These are phyloP conservation scores for Boletus reticulatus DNA, from an alignment of 768 basidiomycete genomes.

Conservation along the genomic window DNA sequence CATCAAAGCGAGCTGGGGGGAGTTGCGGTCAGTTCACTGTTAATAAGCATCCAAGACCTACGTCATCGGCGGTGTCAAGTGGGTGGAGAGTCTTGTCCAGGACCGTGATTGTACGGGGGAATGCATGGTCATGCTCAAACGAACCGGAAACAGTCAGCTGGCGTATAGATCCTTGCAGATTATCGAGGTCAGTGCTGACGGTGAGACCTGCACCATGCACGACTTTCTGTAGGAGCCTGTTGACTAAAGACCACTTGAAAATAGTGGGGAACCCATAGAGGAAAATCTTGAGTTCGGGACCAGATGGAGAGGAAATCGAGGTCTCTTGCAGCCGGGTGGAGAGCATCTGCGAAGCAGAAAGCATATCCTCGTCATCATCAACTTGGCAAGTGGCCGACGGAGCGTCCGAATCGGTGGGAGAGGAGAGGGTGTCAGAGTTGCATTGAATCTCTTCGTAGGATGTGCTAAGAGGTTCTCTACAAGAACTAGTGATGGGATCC, in stretches of 20 bases:
- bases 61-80: conserved; percentile 19
- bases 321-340: conserved; percentile 33
- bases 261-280: conserved; percentile 64
- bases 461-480: conserved; percentile 53
- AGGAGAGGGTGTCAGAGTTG: conserved; percentile 33
- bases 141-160: conserved; percentile 27
- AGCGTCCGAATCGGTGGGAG: conserved; percentile 18
- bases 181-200: conserved; percentile 19
- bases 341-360: conserved; percentile 19
- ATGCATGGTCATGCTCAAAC: conserved; percentile 22
- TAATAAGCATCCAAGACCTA: conserved; percentile 25
- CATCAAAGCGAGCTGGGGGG: conserved; percentile 39
- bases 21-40: conserved; percentile 30
- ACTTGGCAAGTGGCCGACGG: conserved; percentile 10
- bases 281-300: conserved; percentile 54
- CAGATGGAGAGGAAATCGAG: conserved; percentile 21
- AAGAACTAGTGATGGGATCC: conserved; percentile 75
- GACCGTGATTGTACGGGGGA: conserved; percentile 36
- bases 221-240: conserved; percentile 56
- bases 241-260: conserved; percentile 61
- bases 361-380: conserved; percentile 37
- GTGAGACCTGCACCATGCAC: conserved; percentile 36
- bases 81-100: conserved; percentile 35
- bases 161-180: conserved; percentile 22
- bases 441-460: conserved; percentile 54